A percentile compares a stretch with the other conserved stretches of the same genome.
phyloP scores from a whole-genome alignment of 1,284 basidiomycete species.

The Rhizoctonia solani region DNA sequence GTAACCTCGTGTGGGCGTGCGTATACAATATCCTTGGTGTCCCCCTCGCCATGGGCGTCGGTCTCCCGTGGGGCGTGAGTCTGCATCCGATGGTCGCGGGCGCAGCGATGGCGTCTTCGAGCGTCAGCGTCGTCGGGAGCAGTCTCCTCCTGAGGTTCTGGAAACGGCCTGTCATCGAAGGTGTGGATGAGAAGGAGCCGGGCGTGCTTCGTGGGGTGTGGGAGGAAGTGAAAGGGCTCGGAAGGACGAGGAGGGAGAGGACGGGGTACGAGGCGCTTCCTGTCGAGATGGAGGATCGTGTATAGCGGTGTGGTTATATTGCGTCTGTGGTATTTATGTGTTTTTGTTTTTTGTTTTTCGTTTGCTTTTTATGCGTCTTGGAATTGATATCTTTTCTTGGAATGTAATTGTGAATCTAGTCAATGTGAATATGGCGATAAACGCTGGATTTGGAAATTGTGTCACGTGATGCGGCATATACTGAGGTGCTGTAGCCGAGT shows the following conservation, averaged over 20 bases:
- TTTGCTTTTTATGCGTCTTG: too few species aligned
- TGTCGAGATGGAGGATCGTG: slow-evolving; percentile 59
- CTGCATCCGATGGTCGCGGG: slow-evolving; percentile 99
- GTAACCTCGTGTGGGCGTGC: slow-evolving; percentile 91
- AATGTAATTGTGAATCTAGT: too few species aligned
- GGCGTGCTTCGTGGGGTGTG: too few species aligned
- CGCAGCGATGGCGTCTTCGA: slow-evolving; percentile 96
- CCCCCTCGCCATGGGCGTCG: slow-evolving; percentile 97
- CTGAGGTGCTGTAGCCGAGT: too few species aligned
- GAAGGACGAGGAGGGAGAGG: slow-evolving; percentile 48
- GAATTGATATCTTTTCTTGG: too few species aligned
- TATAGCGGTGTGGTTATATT: slow-evolving; percentile 4
- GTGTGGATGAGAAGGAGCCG: slow-evolving; percentile 69
- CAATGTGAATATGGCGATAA: too few species aligned
- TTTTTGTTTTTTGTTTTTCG: too few species aligned
- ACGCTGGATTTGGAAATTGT: too few species aligned
- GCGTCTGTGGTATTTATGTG: too few species aligned
- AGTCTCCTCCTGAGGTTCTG: slow-evolving; percentile 88
- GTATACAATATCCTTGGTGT: slow-evolving; percentile 94
- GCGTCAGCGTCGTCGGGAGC: slow-evolving; percentile 92
- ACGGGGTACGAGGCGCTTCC: slow-evolving; percentile 70
- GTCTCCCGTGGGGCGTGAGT: slow-evolving; percentile 89
- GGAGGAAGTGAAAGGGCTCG: too few species aligned
- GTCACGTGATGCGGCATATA: too few species aligned
- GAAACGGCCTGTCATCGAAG: slow-evolving; percentile 70